phyloP scores from a whole-genome alignment of 169 alveolate genomes.

The Theileria annulata region DNA sequence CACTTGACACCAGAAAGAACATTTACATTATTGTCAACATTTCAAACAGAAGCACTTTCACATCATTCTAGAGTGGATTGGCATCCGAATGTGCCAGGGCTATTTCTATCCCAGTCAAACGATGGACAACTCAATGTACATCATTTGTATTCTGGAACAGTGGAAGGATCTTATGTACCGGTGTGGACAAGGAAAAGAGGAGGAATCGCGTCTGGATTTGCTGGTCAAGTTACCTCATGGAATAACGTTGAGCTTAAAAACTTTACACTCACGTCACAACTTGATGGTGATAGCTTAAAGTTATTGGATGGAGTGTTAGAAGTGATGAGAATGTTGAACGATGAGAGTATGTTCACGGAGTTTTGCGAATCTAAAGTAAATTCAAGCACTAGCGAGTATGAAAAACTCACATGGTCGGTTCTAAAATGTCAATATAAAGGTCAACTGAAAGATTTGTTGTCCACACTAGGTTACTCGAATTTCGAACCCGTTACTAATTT shows the following conservation, averaged over 20 bases:
- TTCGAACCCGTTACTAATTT: slow-evolving; percentile 9
- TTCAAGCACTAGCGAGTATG: slow-evolving; percentile 51
- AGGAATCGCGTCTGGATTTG: slow-evolving; percentile 59
- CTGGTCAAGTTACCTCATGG: slow-evolving; percentile 52
- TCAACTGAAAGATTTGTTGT: slow-evolving; percentile 10
- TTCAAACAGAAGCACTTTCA: slow-evolving; percentile 64
- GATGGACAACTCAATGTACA: slow-evolving; percentile 55
- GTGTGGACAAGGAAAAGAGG: slow-evolving; percentile 38
- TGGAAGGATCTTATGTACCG: slow-evolving; percentile 44
- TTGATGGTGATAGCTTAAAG: slow-evolving; percentile 34
- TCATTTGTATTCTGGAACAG: slow-evolving; percentile 22
- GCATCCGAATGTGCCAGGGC: slow-evolving; percentile 64
- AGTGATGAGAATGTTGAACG: slow-evolving; percentile 33
- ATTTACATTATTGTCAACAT: slow-evolving; percentile 34
- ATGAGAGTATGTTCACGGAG: slow-evolving; percentile 16
- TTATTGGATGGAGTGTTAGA: slow-evolving; percentile 42
- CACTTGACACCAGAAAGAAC: slow-evolving; percentile 46
- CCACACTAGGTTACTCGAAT: slow-evolving; percentile 31
- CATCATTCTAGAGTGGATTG: slow-evolving; percentile 57
- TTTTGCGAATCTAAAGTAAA: slow-evolving; percentile 28
- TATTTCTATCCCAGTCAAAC: slow-evolving; percentile 52
- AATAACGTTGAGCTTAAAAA: slow-evolving; percentile 22
- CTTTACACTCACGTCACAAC: slow-evolving; percentile 29
- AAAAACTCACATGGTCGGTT: slow-evolving; percentile 69
- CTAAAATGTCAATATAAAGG: slow-evolving; percentile 34